Conservation (phyloP, 352 stramenopile species). For the Globisporangium cederbergense region DNA sequence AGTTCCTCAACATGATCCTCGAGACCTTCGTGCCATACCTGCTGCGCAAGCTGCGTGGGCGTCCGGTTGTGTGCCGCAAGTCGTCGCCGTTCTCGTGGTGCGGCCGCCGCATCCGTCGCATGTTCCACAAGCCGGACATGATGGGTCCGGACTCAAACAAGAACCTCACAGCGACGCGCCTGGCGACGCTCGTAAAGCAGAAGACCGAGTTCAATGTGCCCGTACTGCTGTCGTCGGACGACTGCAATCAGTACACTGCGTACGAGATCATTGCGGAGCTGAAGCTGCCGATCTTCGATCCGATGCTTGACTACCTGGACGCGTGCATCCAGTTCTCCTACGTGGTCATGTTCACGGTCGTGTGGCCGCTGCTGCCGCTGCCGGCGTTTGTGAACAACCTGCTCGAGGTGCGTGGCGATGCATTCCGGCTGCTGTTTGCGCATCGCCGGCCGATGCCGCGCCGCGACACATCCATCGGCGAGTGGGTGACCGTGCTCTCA, state of each 20-base stretch:
- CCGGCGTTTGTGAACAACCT: constrained; percentile 86
- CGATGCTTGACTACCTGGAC: constrained; percentile 85
- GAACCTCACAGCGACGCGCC: constrained; percentile 60
- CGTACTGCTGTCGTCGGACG: constrained; percentile 69
- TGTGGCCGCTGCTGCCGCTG: constrained; percentile 85
- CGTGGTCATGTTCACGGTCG: constrained; percentile 89
- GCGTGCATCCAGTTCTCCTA: constrained; percentile 89
- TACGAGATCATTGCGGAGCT: constrained; percentile 85
- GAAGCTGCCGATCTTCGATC: constrained; percentile 80
- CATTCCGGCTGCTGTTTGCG: constrained; percentile 77
- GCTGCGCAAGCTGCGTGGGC: constrained; percentile 71
- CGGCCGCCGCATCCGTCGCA: constrained; percentile 32
- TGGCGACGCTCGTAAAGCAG: constrained; percentile 65
- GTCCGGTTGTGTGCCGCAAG: constrained; percentile 62
- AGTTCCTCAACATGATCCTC: constrained; percentile 87
- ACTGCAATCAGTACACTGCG: constrained; percentile 83
- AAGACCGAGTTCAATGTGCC: constrained; percentile 65
- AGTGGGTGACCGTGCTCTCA: constrained; percentile 80
- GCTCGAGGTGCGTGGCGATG: constrained; percentile 82
- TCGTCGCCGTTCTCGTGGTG: constrained; percentile 61
- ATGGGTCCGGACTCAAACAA: constrained; percentile 20
- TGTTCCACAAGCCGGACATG: constrained; percentile 22
- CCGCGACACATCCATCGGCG: constrained; percentile 76
- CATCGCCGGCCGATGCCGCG: constrained; percentile 79
- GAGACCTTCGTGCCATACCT: constrained; percentile 86